A percentile compares a stretch with the other conserved stretches of the same genome.
phyloP scores from a whole-genome alignment of 108 stramenopile species.

The Chaetoceros tenuissimus region DNA sequence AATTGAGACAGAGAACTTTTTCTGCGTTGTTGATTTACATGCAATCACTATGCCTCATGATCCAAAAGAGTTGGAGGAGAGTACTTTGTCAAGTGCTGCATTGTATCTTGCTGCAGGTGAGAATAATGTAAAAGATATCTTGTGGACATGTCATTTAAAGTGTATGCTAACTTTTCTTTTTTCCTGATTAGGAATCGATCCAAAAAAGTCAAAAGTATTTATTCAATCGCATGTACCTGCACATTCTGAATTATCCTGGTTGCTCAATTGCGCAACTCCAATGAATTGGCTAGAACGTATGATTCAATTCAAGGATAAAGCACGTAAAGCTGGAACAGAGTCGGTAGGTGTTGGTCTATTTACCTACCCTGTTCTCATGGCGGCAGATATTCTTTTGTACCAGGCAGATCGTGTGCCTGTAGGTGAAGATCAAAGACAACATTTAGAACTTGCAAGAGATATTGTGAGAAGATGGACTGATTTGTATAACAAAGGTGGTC shows the following conservation, averaged over 20 bases:
- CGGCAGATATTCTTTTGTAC: conserved; percentile 98
- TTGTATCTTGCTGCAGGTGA: conserved; percentile 86
- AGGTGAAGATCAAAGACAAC: conserved; percentile 98
- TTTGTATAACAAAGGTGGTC: conserved; percentile 81
- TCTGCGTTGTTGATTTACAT: conserved; percentile 98
- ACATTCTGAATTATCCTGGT: conserved; percentile 97
- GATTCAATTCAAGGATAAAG: conserved; percentile 99
- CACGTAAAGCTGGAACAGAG: conserved; percentile 76
- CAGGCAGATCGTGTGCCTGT: conserved; percentile 96
- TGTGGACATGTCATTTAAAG: not conserved
- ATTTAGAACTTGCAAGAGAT: conserved; percentile 97
- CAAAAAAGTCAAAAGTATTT: conserved; percentile 80
- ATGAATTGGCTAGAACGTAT: conserved; percentile 99
- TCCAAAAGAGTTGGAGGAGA: conserved; percentile 76
- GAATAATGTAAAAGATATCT: conserved; percentile 4
- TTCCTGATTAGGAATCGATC: conserved; percentile 73
- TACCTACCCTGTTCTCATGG: conserved; percentile 97
- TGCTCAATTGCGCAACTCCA: conserved; percentile 94
- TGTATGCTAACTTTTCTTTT: not conserved
- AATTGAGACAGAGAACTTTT: conserved; percentile 82
- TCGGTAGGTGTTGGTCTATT: conserved; percentile 91
- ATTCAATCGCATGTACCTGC: conserved; percentile 94
- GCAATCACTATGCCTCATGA: conserved; percentile 98
- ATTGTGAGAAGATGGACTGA: conserved; percentile 93
- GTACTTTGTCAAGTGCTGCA: conserved; percentile 71